These are phyloP conservation scores for Magnolia officinalis DNA, from an alignment of 164 flowering plant genomes.

Conservation along the genomic window DNA sequence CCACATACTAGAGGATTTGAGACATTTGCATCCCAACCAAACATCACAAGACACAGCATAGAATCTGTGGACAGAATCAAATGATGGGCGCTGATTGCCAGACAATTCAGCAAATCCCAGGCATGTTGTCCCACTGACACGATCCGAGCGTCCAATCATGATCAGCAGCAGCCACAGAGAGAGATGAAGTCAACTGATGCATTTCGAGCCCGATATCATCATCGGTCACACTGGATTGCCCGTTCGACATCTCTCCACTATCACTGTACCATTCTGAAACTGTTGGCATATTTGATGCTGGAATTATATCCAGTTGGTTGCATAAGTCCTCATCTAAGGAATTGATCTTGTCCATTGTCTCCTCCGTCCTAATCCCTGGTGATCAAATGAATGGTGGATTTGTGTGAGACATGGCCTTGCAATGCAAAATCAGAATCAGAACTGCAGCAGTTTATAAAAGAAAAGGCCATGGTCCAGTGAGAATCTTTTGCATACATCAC, in stretches of 20 bases:
- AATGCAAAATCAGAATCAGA: too few relatives aligned
- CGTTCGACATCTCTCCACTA: constrained; percentile 33
- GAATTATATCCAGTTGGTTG: constrained; percentile 46
- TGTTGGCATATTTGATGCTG: constrained; percentile 18
- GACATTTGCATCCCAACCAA: background rate
- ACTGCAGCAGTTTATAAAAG: too few relatives aligned
- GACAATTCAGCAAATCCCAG: constrained; percentile 35
- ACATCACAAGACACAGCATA: too few relatives aligned
- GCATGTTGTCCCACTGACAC: constrained; percentile 26
- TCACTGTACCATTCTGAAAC: constrained; percentile 39
- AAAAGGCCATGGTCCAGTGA: too few relatives aligned
- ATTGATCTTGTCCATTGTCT: constrained; percentile 24
- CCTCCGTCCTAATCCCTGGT: constrained; percentile 28
- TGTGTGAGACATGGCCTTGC: too few relatives aligned
- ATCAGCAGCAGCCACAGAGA: constrained; percentile 12
- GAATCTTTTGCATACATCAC: too few relatives aligned
- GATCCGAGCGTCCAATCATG: constrained; percentile 29
- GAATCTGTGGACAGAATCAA: background rate
- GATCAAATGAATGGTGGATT: background rate
- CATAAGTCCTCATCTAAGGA: constrained; percentile 48
- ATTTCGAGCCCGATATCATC: constrained; percentile 35
- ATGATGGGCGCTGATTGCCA: background rate
- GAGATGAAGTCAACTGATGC: constrained; percentile 27
- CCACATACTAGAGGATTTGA: background rate
- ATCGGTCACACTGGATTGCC: constrained; percentile 33